phyloP scores from a whole-genome alignment of 1,284 basidiomycete genomes.

The Puccinia sorghi region DNA sequence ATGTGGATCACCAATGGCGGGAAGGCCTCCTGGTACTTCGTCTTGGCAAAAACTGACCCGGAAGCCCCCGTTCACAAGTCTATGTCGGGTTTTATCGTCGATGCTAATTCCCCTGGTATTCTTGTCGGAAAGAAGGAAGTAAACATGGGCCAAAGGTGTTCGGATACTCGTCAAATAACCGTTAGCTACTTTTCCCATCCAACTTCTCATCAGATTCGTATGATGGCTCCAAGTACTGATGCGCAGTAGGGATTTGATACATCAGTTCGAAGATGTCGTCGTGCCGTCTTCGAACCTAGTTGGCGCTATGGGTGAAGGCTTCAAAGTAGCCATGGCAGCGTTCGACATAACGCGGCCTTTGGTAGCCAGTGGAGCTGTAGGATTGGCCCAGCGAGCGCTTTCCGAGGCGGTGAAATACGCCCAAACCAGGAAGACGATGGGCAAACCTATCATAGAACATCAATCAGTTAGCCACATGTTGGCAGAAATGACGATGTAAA shows the following conservation, averaged over 20 bases:
- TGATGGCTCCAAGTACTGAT: conserved; percentile 1
- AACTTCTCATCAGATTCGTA: background rate
- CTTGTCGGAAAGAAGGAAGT: conserved; percentile 63
- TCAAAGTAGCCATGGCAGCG: conserved; percentile 64
- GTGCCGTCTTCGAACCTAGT: conserved; percentile 62
- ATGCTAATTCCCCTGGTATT: conserved; percentile 62
- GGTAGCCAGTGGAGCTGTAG: conserved; percentile 63
- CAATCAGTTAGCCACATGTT: conserved; percentile 64
- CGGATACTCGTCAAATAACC: conserved; percentile 64
- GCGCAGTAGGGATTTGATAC: background rate
- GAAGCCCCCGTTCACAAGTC: conserved; percentile 60
- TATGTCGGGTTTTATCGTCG: conserved; percentile 65
- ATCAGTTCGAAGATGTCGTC: conserved; percentile 46
- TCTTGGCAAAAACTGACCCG: conserved; percentile 63
- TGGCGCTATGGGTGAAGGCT: conserved; percentile 63
- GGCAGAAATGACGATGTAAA: conserved; percentile 64
- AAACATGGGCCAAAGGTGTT: conserved; percentile 66
- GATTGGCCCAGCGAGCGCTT: conserved; percentile 63
- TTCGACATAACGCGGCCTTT: conserved; percentile 63
- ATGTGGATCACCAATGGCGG: conserved; percentile 62
- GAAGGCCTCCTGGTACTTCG: conserved; percentile 61
- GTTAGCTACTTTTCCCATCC: conserved; percentile 57
- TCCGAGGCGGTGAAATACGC: conserved; percentile 64
- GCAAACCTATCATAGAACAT: conserved; percentile 64
- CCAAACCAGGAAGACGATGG: conserved; percentile 64